Evolutionary conservation across 202 grass and related monocot species (phyloP).

Genomic region (Schoenoplectus tabernaemontani): DNA sequence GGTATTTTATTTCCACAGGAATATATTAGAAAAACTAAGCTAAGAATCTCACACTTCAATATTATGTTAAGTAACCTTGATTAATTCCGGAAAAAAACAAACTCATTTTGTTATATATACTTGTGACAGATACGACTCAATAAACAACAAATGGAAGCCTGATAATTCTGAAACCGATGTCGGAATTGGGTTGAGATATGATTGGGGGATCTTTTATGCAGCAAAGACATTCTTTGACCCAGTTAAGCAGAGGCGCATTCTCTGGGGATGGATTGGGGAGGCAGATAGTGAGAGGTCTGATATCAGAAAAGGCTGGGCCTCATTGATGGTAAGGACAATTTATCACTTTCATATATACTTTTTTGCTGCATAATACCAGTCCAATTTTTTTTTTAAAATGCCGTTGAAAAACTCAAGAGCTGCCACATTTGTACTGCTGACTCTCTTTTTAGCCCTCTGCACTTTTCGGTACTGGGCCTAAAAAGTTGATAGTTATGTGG

Average conservation of each 20-base stretch:
- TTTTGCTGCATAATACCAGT: neutral
- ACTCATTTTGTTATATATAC: conserved; percentile 6
- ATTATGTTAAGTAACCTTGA: neutral
- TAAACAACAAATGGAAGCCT: conserved; percentile 30
- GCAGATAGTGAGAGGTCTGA: conserved; percentile 47
- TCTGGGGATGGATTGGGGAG: conserved; percentile 56
- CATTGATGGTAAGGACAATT: conserved; percentile 32
- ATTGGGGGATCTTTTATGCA: conserved; percentile 56
- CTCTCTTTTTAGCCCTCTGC: neutral
- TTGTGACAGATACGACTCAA: conserved; percentile 25
- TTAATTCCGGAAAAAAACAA: neutral
- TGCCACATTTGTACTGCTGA: too few species aligned
- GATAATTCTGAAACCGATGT: conserved; percentile 32
- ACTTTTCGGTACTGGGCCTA: neutral
- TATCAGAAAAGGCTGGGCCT: conserved; percentile 54
- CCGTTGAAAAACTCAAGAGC: too few species aligned
- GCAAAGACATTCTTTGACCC: conserved; percentile 47
- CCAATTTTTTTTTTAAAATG: neutral
- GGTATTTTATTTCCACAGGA: neutral
- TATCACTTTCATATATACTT: conserved; percentile 3
- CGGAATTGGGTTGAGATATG: conserved; percentile 46
- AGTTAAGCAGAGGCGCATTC: conserved; percentile 26
- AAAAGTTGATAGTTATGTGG: conserved; percentile 4
- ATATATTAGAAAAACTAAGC: neutral
- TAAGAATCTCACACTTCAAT: neutral